These are phyloP conservation scores for Geotrichum siamense DNA, from an alignment of 1,139 yeast genomes.

Conservation along the genomic window DNA sequence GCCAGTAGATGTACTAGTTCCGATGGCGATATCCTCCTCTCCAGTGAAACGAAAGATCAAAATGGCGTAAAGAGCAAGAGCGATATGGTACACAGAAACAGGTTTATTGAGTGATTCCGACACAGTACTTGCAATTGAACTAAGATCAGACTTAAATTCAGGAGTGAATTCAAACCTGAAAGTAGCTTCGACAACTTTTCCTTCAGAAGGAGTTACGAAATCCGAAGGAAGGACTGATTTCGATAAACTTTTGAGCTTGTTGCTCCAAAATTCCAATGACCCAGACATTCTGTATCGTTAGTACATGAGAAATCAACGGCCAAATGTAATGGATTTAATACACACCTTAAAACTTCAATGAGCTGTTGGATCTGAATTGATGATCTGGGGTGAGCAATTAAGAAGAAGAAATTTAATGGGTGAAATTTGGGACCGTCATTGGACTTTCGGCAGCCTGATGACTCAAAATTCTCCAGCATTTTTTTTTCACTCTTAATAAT, in stretches of 20 bases:
- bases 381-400: too few relatives aligned
- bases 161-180: slow-evolving; percentile 34
- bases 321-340: too few relatives aligned
- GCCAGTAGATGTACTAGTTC: slow-evolving; percentile 46
- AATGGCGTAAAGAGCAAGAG: slow-evolving; percentile 64
- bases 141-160: slow-evolving; percentile 17
- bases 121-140: slow-evolving; percentile 19
- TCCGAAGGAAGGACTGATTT: slow-evolving; percentile 84
- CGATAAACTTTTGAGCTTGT: slow-evolving; percentile 70
- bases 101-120: slow-evolving; percentile 15
- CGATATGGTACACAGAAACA: slow-evolving; percentile 41
- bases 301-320: too few relatives aligned
- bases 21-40: slow-evolving; percentile 86
- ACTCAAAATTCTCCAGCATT: too few relatives aligned
- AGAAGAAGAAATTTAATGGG: too few relatives aligned
- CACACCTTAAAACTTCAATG: too few relatives aligned
- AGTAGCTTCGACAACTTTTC: slow-evolving; percentile 59
- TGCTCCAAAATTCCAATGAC: slow-evolving; percentile 51
- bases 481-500: too few relatives aligned
- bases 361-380: too few relatives aligned
- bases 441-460: too few relatives aligned
- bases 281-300: too few relatives aligned
- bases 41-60: slow-evolving; percentile 79
- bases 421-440: too few relatives aligned
- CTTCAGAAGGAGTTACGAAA: slow-evolving; percentile 69